A percentile compares a stretch with the other conserved stretches of the same genome.
phyloP scores from a whole-genome alignment of 805 yeast species.

The Soucietia sequanensis region DNA sequence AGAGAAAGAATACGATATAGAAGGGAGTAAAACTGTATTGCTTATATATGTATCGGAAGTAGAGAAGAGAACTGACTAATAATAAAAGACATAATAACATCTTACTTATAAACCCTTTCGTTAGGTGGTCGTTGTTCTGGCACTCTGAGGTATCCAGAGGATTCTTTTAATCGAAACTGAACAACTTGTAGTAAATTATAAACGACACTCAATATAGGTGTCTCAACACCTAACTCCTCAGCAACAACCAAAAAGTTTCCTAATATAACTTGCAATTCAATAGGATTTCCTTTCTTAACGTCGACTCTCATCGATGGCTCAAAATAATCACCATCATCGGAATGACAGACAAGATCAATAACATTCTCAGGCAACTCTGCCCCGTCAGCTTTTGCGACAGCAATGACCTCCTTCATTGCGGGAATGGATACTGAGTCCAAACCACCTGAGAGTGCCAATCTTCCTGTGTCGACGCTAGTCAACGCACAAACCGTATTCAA shows the following conservation, averaged over 20 bases:
- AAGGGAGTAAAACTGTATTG: no score
- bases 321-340: conserved; percentile 44
- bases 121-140: no score
- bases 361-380: conserved; percentile 48
- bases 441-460: conserved; percentile 36
- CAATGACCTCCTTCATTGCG: conserved; percentile 65
- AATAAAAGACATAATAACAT: no score
- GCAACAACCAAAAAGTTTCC: conserved; percentile 43
- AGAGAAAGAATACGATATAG: no score
- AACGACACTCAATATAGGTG: conserved; percentile 60
- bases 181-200: conserved; percentile 59
- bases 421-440: conserved; percentile 41
- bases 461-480: conserved; percentile 30
- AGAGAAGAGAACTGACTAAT: no score
- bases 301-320: conserved; percentile 44
- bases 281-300: conserved; percentile 31
- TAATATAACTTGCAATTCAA: conserved; percentile 39
- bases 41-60: no score
- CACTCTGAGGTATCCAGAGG: conserved; percentile 39
- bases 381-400: conserved; percentile 70
- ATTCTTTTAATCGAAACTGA: conserved; percentile 63
- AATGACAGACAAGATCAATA: conserved; percentile 50
- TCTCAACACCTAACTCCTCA: conserved; percentile 32
- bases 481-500: conserved; percentile 35
- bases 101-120: no score